Evolutionary conservation across 2,329 filamentous ascomycete species (phyloP).

Genomic region (Epichloe glyceriae): DNA sequence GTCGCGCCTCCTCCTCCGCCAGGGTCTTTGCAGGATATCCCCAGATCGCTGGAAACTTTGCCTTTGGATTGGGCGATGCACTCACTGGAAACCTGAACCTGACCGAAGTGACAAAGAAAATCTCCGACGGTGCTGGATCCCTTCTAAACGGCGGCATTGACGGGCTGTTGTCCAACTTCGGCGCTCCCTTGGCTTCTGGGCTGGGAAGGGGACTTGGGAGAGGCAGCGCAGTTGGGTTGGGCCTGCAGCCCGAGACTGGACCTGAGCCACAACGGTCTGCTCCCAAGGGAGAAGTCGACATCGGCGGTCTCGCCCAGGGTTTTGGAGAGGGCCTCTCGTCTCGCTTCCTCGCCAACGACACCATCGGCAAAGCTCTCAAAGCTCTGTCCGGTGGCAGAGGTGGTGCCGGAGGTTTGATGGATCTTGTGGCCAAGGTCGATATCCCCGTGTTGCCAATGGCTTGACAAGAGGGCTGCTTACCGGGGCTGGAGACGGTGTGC

Average conservation of each 20-base stretch:
- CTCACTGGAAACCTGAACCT: constrained; percentile 11
- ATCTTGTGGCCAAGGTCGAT: constrained; percentile 10
- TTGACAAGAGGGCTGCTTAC: constrained; percentile 22
- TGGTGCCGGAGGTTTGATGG: constrained; percentile 5
- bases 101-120: constrained; percentile 2
- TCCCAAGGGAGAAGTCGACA: constrained; percentile 2
- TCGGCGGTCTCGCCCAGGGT: constrained; percentile 12
- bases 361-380: constrained; percentile 13
- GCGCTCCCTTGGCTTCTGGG: constrained; percentile 12
- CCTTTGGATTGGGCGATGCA: constrained; percentile 12
- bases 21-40: constrained; percentile 6
- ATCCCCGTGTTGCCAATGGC: constrained; percentile 19
- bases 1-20: constrained; percentile 2
- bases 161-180: constrained; percentile 5
- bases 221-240: constrained; percentile 15
- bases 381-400: not conserved
- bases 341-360: constrained; percentile 21
- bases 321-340: constrained; percentile 17
- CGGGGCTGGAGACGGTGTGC: constrained; percentile 21
- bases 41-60: constrained; percentile 10
- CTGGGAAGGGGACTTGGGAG: constrained; percentile 16
- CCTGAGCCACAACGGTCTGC: constrained; percentile 6
- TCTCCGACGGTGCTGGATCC: not conserved
- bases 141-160: not conserved
- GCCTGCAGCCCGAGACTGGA: constrained; percentile 14